Evolutionary conservation across 2,329 filamentous ascomycete genomes (phyloP), one percentile per base, ranked within the genome.

Genomic region (Colletotrichum lini): DNA sequence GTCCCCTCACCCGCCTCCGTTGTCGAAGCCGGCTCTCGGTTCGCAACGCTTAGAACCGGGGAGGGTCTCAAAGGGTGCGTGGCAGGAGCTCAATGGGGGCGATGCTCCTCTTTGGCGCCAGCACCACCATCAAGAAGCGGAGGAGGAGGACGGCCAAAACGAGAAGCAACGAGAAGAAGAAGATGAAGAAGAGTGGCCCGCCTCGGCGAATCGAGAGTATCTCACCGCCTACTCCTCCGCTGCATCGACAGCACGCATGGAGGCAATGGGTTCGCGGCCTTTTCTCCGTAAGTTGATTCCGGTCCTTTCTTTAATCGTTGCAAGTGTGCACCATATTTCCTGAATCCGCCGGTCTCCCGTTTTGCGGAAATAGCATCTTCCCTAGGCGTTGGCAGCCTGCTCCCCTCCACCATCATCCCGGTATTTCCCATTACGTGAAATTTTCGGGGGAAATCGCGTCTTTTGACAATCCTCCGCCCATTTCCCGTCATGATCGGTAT

Each of bases 231-330:
- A 81, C 35, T 73, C 77, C 50, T 83, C 83, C 70, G 77, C 77
- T 12, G 73, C 77, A 54, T 77, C 77, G 65, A 74, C 74, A 67
- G 78, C 79, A 56, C 81, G 80, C 73, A 73, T 70, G 45, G 75
- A 76, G 65, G 75, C 75, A 16, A 75, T 83, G 59, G 79, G 79
- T 3, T 72, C 75, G 26, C 73, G 67, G 53, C 70, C 74, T 16
- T 81, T 82, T 73, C 82, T 81, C 72, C 79, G 82, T 84, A 74
- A 79, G 83, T 82, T 49, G 44, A 26, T 44, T 50, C 45, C 54
- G 67, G 73, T 61, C 35, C 26, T 50, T 57, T 45, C 38, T 57
- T 38, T 65, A 15, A n/a, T 42, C 4, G 8, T 7, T 16, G 49
- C 38, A 35, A 30, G 15, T 16, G 10, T 57, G 9, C n/a, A 26